These are phyloP conservation scores for Ascochyta pisi DNA, from an alignment of 2,329 filamentous ascomycete genomes.

Conservation along the genomic window DNA sequence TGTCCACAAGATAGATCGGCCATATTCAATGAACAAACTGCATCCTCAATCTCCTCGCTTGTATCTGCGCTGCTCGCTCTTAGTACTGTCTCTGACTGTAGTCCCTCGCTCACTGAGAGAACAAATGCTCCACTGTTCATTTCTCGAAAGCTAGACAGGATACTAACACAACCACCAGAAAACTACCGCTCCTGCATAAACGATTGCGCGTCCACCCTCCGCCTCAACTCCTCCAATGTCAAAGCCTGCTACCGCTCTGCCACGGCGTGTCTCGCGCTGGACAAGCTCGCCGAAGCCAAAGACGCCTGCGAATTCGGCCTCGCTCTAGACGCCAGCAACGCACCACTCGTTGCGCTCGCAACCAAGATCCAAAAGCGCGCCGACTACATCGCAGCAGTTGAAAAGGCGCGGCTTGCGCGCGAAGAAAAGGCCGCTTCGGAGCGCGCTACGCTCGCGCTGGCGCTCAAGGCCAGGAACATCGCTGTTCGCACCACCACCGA, in stretches of 20 bases:
- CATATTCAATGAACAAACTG: slow-evolving; percentile 11
- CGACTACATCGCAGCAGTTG: slow-evolving; percentile 62
- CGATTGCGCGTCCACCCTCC: slow-evolving; percentile 81
- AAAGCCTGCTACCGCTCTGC: slow-evolving; percentile 92
- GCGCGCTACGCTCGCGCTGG: slow-evolving; percentile 58
- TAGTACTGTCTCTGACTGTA: not conserved
- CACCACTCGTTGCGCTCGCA: slow-evolving; percentile 67
- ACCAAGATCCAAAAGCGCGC: slow-evolving; percentile 69
- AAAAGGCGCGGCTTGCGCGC: slow-evolving; percentile 63
- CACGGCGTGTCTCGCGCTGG: slow-evolving; percentile 77
- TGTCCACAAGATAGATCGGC: slow-evolving; percentile 6
- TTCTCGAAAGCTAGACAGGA: no score
- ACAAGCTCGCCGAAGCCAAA: slow-evolving; percentile 78
- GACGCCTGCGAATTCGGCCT: slow-evolving; percentile 80
- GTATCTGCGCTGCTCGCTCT: no score
- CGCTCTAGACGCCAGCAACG: slow-evolving; percentile 73
- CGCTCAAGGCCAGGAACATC: slow-evolving; percentile 74
- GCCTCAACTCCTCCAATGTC: slow-evolving; percentile 78
- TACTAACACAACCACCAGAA: slow-evolving; percentile 51
- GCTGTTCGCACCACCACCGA: slow-evolving; percentile 71
- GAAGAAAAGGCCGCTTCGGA: slow-evolving; percentile 63
- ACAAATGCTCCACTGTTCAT: no score
- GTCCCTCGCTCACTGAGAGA: not conserved
- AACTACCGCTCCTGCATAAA: slow-evolving; percentile 88
- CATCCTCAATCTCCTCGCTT: slow-evolving; percentile 5